phyloP scores from a whole-genome alignment of 495 filamentous ascomycete species.

The Terfezia boudieri region DNA sequence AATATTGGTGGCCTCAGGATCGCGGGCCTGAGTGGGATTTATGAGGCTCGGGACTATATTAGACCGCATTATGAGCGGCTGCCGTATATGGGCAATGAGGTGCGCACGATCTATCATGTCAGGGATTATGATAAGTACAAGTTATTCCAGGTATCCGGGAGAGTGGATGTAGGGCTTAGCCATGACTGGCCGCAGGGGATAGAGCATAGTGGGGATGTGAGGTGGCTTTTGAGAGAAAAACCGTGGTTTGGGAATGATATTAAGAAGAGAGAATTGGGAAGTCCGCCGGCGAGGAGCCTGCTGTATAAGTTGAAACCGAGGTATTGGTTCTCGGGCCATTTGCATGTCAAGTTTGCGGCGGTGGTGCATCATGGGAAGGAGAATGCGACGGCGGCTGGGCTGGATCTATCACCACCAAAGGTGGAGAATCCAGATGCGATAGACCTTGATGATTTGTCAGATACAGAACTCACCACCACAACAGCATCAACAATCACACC shows the following conservation, averaged over 20 bases:
- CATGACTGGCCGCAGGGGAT: conserved; percentile 85
- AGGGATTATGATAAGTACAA: conserved; percentile 82
- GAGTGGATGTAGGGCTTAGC: conserved; percentile 72
- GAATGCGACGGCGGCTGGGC: not conserved
- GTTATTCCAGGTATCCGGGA: conserved; percentile 57
- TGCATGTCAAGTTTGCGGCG: conserved; percentile 71
- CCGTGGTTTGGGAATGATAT: conserved; percentile 52
- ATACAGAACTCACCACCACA: conserved; percentile 13
- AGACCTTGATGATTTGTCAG: conserved; percentile 9
- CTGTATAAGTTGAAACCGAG: conserved; percentile 58
- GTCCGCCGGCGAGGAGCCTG: conserved; percentile 48
- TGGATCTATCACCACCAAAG: not conserved
- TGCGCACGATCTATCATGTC: conserved; percentile 64
- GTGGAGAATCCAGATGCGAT: conserved; percentile 12
- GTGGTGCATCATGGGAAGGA: conserved; percentile 33
- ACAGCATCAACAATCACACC: conserved; percentile 13
- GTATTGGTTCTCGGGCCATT: conserved; percentile 86
- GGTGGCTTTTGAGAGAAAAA: conserved; percentile 44
- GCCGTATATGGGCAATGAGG: conserved; percentile 51
- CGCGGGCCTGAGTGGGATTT: conserved; percentile 79
- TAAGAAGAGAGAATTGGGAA: conserved; percentile 47
- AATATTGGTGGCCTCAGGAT: conserved; percentile 66
- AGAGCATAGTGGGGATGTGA: conserved; percentile 46
- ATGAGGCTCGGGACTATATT: conserved; percentile 65
- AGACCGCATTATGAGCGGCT: conserved; percentile 68